Conservation (phyloP, 78 protist genomes). For the Polysphondylium violaceum region DNA sequence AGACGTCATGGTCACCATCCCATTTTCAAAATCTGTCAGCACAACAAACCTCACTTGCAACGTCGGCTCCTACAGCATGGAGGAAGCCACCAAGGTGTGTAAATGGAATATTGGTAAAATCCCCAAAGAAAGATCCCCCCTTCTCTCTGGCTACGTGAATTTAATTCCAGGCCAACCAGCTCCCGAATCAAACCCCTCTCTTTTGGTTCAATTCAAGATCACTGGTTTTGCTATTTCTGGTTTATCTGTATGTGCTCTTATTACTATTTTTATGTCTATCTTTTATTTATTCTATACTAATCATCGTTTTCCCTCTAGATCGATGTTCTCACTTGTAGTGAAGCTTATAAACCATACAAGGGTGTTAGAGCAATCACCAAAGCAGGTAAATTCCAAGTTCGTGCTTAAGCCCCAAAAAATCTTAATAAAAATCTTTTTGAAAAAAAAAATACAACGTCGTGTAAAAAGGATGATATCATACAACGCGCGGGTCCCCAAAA, state of each 20-base stretch:
- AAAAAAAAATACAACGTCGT: too few species aligned
- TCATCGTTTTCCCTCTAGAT: background rate
- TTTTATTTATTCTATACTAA: background rate
- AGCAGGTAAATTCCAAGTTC: slow-evolving; percentile 87
- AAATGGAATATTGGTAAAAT: slow-evolving; percentile 84
- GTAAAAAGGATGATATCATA: too few species aligned
- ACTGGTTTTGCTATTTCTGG: slow-evolving; percentile 58
- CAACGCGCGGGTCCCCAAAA: too few species aligned
- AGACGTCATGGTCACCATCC: slow-evolving; percentile 82
- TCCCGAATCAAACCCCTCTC: slow-evolving; percentile 64
- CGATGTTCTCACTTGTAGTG: slow-evolving; percentile 70
- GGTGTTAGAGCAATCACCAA: slow-evolving; percentile 87
- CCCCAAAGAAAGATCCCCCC: slow-evolving; percentile 80
- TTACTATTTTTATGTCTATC: background rate
- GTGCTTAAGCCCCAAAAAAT: slow-evolving; percentile 61
- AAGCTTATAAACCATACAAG: slow-evolving; percentile 89
- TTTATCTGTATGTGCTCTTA: slow-evolving; percentile 23
- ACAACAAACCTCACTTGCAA: slow-evolving; percentile 66
- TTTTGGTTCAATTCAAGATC: slow-evolving; percentile 55
- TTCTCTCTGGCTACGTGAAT: slow-evolving; percentile 50
- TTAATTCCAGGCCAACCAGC: slow-evolving; percentile 25
- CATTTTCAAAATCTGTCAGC: slow-evolving; percentile 81
- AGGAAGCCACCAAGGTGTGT: slow-evolving; percentile 76
- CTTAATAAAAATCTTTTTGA: background rate
- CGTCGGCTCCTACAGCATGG: slow-evolving; percentile 69